Base-by-base conservation (phyloP, 768 basidiomycete species). In the Agrocybe praecox region DNA sequence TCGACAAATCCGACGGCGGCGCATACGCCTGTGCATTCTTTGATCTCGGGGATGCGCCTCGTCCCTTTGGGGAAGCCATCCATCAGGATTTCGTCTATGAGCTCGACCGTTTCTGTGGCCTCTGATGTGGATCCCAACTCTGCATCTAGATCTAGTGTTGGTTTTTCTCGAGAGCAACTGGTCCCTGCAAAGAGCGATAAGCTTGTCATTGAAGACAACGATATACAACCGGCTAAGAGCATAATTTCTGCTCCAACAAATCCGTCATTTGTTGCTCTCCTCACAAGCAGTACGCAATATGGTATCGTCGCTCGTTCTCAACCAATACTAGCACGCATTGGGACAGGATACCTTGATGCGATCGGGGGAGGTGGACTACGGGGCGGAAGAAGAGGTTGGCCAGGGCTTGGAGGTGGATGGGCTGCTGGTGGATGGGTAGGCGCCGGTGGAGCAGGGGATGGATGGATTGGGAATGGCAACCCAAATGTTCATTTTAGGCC, bases 401-500 rank as follows among this genome's bases (percentile, higher is more conserved):
- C 46, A 47, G 15, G 46, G 23, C 22, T 26, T 15, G 18, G 22
- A 19, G 15, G 21, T 3, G 36, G 36, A 14, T 40, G 36, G 36
- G n/a, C n/a, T 6, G 36, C 14, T 3, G n/a, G n/a, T 14, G 26
- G 26, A 29, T 29, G 26, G 26, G 26, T 29, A 29, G 26, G 26
- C 9, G 26, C 26, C 26, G 26, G 26, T 29, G 46, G 45, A 14
- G 46, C 26, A 3, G 42, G 40, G 9, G 52, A 52, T 17, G 26
- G 23, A 0, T 33, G 46, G n/a, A 32, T 45, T 11, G 19, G 40
- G 15, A 79, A 84, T 50, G 88, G 87, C 3, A 91, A 92, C 62
- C 89, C 88, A 3, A 90, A 91, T 61, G 80, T 81, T 12, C 89
- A 92, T 63, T 88, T 92, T 58, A 78, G 82, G 1, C 88, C 89